phyloP scores from a whole-genome alignment of 208 protist species.

The Endotrypanum monterogeii region DNA sequence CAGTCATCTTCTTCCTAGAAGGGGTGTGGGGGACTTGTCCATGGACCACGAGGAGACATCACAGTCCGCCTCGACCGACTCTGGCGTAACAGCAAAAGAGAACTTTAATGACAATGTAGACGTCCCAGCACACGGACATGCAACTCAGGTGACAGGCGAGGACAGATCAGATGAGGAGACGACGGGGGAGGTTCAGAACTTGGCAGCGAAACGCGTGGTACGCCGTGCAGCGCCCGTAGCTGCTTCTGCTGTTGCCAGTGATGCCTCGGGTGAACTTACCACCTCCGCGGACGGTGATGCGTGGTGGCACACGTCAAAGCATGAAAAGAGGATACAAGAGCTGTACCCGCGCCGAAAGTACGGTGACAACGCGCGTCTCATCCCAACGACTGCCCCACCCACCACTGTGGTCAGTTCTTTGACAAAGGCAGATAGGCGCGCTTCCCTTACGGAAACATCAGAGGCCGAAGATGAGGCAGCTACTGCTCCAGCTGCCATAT shows the following conservation, averaged over 20 bases:
- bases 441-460: neutral
- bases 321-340: constrained; percentile 68
- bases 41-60: neutral
- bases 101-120: neutral
- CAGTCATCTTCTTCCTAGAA: neutral
- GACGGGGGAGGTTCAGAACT: constrained; percentile 17
- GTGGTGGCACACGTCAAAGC: constrained; percentile 73
- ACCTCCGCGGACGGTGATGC: constrained; percentile 41
- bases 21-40: neutral
- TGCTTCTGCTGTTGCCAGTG: neutral
- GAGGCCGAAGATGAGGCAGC: neutral
- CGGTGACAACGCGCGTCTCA: constrained; percentile 45
- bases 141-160: constrained; percentile 4
- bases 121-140: neutral
- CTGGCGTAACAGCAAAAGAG: neutral
- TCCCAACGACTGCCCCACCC: neutral
- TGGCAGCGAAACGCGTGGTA: constrained; percentile 8
- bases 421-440: neutral
- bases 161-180: constrained; percentile 7
- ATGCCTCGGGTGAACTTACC: neutral
- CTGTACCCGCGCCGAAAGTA: constrained; percentile 70
- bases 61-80: neutral
- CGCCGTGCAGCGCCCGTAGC: constrained; percentile 2
- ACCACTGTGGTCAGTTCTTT: neutral
- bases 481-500: neutral